Conservation (phyloP, 148 eudicot genomes). For the Vaccinium myrtillus region DNA sequence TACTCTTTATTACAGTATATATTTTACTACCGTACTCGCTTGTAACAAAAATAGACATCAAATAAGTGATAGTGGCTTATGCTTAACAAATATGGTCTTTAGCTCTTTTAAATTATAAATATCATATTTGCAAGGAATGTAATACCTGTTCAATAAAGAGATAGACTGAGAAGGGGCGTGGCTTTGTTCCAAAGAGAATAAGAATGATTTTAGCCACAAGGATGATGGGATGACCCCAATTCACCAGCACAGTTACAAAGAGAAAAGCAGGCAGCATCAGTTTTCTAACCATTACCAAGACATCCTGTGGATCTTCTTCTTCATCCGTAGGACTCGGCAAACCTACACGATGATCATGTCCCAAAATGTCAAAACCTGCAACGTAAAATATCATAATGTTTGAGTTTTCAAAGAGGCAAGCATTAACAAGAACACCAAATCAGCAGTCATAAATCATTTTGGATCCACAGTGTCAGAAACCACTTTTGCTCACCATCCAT, state of each 20-base stretch:
- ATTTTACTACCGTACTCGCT: background rate
- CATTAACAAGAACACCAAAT: background rate
- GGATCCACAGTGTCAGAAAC: background rate
- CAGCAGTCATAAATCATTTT: background rate
- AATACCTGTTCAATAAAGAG: slow-evolving; percentile 37
- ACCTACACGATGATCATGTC: slow-evolving; percentile 20
- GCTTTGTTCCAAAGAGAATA: slow-evolving; percentile 38
- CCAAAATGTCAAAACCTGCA: slow-evolving; percentile 22
- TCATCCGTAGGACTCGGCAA: slow-evolving; percentile 6
- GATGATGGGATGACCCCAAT: slow-evolving; percentile 36
- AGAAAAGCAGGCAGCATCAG: slow-evolving; percentile 30
- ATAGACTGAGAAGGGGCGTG: slow-evolving; percentile 41
- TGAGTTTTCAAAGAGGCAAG: background rate
- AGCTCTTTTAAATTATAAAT: background rate
- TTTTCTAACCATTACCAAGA: slow-evolving; percentile 23
- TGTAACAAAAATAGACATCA: slow-evolving; percentile 3
- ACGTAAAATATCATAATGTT: slow-evolving; percentile 1
- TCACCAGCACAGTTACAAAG: slow-evolving; percentile 25
- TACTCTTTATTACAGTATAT: background rate
- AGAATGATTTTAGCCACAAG: slow-evolving; percentile 30
- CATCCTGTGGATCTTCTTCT: slow-evolving; percentile 19
- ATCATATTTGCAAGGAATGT: background rate
- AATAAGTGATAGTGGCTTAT: background rate
- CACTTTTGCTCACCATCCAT: slow-evolving; percentile 29
- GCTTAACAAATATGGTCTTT: background rate